Percentiles rank a stretch among this genome's conserved stretches.
These are phyloP conservation scores for Camelina sativa DNA, from an alignment of 345 rosid genomes.

Conservation along the genomic window DNA sequence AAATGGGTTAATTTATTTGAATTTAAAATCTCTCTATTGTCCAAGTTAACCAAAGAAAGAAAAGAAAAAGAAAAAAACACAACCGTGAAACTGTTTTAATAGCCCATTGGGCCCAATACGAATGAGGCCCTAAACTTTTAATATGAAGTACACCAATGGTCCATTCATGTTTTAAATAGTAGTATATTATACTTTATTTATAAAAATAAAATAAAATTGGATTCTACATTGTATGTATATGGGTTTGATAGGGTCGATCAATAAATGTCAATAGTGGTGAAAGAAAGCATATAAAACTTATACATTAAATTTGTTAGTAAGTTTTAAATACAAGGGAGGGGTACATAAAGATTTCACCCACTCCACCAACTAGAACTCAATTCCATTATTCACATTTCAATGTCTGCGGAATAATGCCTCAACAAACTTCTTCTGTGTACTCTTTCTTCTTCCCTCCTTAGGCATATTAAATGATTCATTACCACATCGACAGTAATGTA, in stretches of 20 bases:
- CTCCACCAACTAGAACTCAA: constrained; percentile 40
- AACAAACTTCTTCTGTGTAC: constrained; percentile 10
- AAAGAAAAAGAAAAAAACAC: neutral
- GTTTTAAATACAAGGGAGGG: neutral
- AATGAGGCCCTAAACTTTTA: neutral
- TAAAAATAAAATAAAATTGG: neutral
- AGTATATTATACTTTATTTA: too few species aligned
- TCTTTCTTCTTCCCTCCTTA: neutral
- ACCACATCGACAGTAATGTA: constrained; percentile 27
- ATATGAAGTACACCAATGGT: too few species aligned
- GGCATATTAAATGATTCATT: constrained; percentile 13
- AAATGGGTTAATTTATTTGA: neutral
- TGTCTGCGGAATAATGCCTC: constrained; percentile 12
- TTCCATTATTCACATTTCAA: constrained; percentile 18
- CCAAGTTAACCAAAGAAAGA: too few species aligned
- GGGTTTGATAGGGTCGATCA: constrained; percentile 32
- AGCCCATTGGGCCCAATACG: constrained; percentile 8
- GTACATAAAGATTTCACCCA: constrained; percentile 37
- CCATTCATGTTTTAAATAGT: too few species aligned
- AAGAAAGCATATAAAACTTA: neutral
- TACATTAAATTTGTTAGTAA: neutral
- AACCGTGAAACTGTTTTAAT: neutral
- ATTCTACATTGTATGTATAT: neutral
- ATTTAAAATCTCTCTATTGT: too few species aligned
- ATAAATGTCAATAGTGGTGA: constrained; percentile 17